Percentiles rank a stretch among this genome's conserved stretches.
These are phyloP conservation scores for Sphenostylis stenocarpa DNA, from an alignment of 306 rosid genomes.

Conservation along the genomic window DNA sequence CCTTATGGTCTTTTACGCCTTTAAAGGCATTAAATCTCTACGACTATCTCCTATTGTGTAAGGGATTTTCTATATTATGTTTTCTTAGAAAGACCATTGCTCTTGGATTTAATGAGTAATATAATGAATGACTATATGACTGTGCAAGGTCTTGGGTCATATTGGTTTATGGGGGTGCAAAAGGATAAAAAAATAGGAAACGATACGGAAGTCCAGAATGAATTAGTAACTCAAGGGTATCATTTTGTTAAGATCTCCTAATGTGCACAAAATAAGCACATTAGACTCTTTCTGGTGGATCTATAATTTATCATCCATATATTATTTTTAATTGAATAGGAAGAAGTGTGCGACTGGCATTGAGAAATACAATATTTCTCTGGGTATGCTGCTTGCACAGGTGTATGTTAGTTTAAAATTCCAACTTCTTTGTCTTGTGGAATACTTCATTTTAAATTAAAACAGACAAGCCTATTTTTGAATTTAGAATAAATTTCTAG, in stretches of 20 bases:
- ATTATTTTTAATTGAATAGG: not conserved
- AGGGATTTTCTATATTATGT: not conserved
- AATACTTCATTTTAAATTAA: not conserved
- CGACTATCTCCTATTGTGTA: not conserved
- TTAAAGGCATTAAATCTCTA: not conserved
- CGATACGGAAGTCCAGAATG: conserved; percentile 7
- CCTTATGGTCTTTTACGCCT: not conserved
- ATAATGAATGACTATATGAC: not conserved
- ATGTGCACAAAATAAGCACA: not conserved
- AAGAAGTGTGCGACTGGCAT: not conserved
- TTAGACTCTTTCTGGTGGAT: not conserved
- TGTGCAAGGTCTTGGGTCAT: not conserved
- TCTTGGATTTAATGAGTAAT: conserved; percentile 1
- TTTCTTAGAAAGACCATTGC: not conserved
- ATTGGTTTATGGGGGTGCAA: not conserved
- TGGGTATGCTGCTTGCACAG: conserved; percentile 3
- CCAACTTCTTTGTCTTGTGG: not conserved
- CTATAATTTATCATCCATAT: conserved; percentile 1
- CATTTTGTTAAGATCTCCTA: not conserved
- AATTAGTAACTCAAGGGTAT: conserved; percentile 4
- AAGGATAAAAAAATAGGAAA: conserved; percentile 6
- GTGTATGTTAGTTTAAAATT: conserved; percentile 12
- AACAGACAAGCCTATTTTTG: not conserved
- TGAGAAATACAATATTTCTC: not conserved
- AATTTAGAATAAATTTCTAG: not conserved